Evolutionary conservation across 2,329 filamentous ascomycete genomes (phyloP).

Genomic region (Paracamarosporium sp.): DNA sequence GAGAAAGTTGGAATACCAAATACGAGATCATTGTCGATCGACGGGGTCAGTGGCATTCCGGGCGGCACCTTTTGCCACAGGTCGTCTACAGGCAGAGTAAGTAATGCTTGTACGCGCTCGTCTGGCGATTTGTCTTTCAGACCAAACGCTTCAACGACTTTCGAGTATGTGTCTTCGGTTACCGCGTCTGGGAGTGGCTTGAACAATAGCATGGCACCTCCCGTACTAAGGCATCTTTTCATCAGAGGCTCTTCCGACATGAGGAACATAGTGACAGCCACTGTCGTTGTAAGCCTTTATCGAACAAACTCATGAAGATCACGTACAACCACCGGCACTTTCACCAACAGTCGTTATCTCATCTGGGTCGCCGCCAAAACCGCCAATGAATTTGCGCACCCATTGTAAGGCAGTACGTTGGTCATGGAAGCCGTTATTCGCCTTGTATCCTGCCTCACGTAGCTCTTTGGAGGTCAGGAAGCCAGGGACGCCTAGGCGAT

Average conservation of each 20-base stretch:
- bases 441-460: slow-evolving; percentile 49
- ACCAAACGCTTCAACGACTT: slow-evolving; percentile 49
- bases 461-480: slow-evolving; percentile 57
- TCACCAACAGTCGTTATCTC: slow-evolving; percentile 54
- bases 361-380: slow-evolving; percentile 48
- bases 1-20: slow-evolving; percentile 35
- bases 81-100: slow-evolving; percentile 49
- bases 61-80: slow-evolving; percentile 51
- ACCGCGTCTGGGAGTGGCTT: slow-evolving; percentile 46
- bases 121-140: slow-evolving; percentile 45
- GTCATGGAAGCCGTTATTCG: slow-evolving; percentile 44
- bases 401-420: slow-evolving; percentile 47
- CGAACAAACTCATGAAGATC: background rate
- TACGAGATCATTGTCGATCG: slow-evolving; percentile 54
- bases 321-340: slow-evolving; percentile 56
- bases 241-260: slow-evolving; percentile 39
- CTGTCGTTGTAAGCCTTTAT: slow-evolving; percentile 16
- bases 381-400: slow-evolving; percentile 44
- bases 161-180: slow-evolving; percentile 52
- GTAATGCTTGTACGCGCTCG: slow-evolving; percentile 52
- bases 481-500: slow-evolving; percentile 39
- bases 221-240: slow-evolving; percentile 52
- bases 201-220: slow-evolving; percentile 47
- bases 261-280: slow-evolving; percentile 36
- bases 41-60: slow-evolving; percentile 43